phyloP scores from a whole-genome alignment of 805 yeast genomes.

The Candida ficus region DNA sequence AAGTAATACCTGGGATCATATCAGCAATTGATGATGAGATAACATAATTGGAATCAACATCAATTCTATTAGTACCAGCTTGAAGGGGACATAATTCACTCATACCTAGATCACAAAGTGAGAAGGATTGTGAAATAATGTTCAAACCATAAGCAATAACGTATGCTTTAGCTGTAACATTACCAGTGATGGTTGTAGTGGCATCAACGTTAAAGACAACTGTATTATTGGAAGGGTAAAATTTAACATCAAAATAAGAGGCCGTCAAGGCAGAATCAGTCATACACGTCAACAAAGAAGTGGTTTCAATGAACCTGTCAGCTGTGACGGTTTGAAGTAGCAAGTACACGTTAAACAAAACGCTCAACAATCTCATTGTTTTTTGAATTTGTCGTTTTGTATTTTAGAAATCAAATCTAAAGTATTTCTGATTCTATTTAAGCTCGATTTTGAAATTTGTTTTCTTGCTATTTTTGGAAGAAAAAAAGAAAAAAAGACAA shows the following conservation, averaged over 20 bases:
- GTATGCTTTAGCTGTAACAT: constrained; percentile 59
- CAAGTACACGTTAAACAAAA: constrained; percentile 8
- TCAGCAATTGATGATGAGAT: constrained; percentile 37
- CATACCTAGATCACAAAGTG: constrained; percentile 60
- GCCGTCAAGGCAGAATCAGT: constrained; percentile 83
- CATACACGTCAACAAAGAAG: constrained; percentile 89
- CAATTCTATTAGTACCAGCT: constrained; percentile 86
- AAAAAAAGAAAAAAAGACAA: no score
- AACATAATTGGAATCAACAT: constrained; percentile 47
- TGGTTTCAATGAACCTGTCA: constrained; percentile 35
- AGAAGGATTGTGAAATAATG: constrained; percentile 46
- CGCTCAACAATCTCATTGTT: constrained; percentile 8
- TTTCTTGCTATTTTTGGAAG: no score
- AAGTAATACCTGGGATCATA: constrained; percentile 78
- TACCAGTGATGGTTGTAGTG: constrained; percentile 64
- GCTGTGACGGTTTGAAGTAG: constrained; percentile 9
- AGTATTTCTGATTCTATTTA: no score
- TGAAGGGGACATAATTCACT: constrained; percentile 72
- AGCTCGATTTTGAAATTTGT: no score
- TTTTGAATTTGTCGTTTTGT: neutral
- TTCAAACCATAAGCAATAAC: constrained; percentile 79
- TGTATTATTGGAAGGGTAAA: constrained; percentile 59
- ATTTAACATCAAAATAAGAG: constrained; percentile 70
- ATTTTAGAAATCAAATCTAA: no score
- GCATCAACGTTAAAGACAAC: constrained; percentile 70